Evolutionary conservation across 192 early-diverging fungal species (phyloP), one percentile per base, ranked within the genome.

Genomic region (Backusella parvicylindrica): DNA sequence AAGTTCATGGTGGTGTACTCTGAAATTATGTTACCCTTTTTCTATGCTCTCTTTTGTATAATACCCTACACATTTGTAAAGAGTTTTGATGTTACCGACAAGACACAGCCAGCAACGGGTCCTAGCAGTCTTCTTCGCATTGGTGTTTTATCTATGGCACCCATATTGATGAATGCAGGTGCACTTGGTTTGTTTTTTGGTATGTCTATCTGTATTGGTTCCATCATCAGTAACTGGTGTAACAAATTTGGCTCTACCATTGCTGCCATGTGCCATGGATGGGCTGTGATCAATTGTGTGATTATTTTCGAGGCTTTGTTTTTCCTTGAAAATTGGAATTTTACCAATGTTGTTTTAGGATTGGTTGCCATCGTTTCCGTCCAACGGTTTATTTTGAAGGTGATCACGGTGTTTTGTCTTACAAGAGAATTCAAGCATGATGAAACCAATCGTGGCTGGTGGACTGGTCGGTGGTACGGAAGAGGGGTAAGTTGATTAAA

Each of bases 381-480:
- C 13, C 90, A 93, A 79, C 86, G 90, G 5, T 90, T 90, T 41
- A 73, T 91, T 28, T 89, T 93, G 82, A 91, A 90, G 43, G 71
- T 91, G n/a, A 68, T 93, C 68, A 87, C 89, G 71, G 83, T 87
- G 28, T 69, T 92, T 41, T 89, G 91, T 75, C 80, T 95, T 70
- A 89, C 94, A 64, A 88, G 94, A 49, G 94, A 95, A 83, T 91
- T 94, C 85, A 92, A 92, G 73, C 89, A 92, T 78, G 92, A 94
- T 79, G 91, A 91, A 82, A 86, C 91, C 21, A 95, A 95, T 76
- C 85, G 90, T 53, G 94, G 92, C 23, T 95, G 94, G 94, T 95
- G 94, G 94, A 93, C 92, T 7, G 94, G 94, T 21, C 87, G 89
- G 70, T 95, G 94, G 92, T 88, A 92, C 41, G 90, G 91, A 36